Evolutionary conservation across 2,329 filamentous ascomycete species (phyloP).

Genomic region (Domatiomyces catenatus): DNA sequence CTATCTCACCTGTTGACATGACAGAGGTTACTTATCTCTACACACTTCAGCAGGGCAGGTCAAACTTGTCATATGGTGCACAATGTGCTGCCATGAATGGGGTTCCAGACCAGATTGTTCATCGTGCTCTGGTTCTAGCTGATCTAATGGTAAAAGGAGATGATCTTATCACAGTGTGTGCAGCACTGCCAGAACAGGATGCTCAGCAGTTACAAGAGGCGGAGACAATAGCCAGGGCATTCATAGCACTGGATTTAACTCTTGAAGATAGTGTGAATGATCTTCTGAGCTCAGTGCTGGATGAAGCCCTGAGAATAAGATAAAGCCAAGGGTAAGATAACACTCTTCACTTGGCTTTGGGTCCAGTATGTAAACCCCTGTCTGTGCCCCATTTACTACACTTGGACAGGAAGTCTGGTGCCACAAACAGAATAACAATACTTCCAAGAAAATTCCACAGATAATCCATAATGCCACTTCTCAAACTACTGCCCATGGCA

Average conservation of each 20-base stretch:
- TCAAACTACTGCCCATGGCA: conserved; percentile 38
- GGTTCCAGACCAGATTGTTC: conserved; percentile 54
- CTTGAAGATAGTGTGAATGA: not conserved
- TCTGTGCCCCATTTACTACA: conserved; percentile 43
- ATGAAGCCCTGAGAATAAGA: not conserved
- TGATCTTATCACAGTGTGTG: conserved; percentile 59
- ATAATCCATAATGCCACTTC: conserved; percentile 37
- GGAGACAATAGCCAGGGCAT: conserved; percentile 18
- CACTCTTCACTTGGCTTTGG: not conserved
- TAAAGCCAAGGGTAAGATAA: not conserved
- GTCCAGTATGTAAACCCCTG: conserved; percentile 23
- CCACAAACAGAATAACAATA: conserved; percentile 41
- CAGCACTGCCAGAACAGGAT: conserved; percentile 49
- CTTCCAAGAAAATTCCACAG: conserved; percentile 38
- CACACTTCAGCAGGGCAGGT: conserved; percentile 49
- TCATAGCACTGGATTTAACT: conserved; percentile 10
- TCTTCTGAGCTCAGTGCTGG: not conserved
- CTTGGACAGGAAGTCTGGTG: conserved; percentile 42
- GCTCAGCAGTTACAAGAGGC: conserved; percentile 52
- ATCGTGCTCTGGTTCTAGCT: conserved; percentile 60
- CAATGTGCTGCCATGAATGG: conserved; percentile 78
- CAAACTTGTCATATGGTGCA: conserved; percentile 68
- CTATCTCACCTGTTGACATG: conserved; percentile 16
- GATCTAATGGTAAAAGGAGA: conserved; percentile 54
- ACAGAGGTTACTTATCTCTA: conserved; percentile 52